Evolutionary conservation across 2,329 filamentous ascomycete species (phyloP).

Genomic region (Trichoderma semiorbis): DNA sequence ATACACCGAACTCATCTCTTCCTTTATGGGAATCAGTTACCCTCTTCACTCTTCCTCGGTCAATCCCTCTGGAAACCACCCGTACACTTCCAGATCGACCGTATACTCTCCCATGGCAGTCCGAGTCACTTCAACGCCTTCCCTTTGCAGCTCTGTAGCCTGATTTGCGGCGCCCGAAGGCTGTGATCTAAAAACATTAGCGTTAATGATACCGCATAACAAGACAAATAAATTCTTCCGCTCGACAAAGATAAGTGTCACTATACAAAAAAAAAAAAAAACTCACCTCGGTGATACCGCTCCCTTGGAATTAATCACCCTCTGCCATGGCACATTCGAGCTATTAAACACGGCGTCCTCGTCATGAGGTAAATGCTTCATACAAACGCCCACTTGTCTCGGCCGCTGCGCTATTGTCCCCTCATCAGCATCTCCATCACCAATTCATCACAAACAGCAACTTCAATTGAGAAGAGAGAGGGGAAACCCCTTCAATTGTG

Average conservation of each 20-base stretch:
- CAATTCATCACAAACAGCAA: neutral
- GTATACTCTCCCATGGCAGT: conserved; percentile 49
- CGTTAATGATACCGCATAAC: neutral
- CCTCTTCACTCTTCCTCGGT: conserved; percentile 39
- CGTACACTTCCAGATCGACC: conserved; percentile 50
- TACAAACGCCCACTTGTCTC: conserved; percentile 83
- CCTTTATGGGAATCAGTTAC: neutral
- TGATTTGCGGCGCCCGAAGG: conserved; percentile 49
- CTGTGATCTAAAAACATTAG: conserved; percentile 39
- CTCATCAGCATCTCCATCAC: neutral
- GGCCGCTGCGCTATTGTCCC: conserved; percentile 59
- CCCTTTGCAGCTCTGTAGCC: conserved; percentile 46
- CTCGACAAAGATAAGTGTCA: neutral
- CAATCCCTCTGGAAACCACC: conserved; percentile 53
- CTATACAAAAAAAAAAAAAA: neutral
- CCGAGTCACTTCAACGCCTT: conserved; percentile 50
- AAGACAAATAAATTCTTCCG: neutral
- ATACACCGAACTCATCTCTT: too few species aligned
- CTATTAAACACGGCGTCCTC: conserved; percentile 58
- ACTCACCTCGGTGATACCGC: conserved; percentile 75
- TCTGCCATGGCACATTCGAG: conserved; percentile 87
- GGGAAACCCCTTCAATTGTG: too few species aligned
- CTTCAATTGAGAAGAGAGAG: neutral
- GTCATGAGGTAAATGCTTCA: conserved; percentile 74
- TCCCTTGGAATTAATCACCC: conserved; percentile 85